Conservation (phyloP, 441 rosid genomes). For the Pelargonium exstipulatum region DNA sequence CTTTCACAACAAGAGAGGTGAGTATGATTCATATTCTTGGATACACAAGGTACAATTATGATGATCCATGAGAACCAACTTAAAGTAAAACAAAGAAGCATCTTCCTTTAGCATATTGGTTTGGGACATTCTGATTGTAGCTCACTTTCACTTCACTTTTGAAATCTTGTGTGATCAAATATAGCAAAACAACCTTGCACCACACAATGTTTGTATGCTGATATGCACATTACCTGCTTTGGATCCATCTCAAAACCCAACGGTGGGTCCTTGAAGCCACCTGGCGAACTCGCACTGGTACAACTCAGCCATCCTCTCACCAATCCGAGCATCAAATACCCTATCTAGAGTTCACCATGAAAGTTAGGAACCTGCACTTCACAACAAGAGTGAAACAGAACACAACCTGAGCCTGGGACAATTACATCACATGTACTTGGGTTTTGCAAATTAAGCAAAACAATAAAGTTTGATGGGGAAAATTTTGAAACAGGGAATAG, state of each 20-base stretch:
- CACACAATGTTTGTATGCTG: background rate
- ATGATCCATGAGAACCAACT: constrained; percentile 11
- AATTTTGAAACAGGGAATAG: constrained; percentile 13
- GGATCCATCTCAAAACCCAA: background rate
- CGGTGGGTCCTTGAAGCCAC: background rate
- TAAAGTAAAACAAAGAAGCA: constrained; percentile 22
- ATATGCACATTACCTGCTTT: background rate
- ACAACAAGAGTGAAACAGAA: background rate
- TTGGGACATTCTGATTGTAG: constrained; percentile 28
- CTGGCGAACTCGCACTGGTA: background rate
- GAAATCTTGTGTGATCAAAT: constrained; percentile 12
- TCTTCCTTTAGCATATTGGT: constrained; percentile 14
- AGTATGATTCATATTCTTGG: constrained; percentile 11
- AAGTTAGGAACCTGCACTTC: constrained; percentile 3
- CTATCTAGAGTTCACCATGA: background rate
- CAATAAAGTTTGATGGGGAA: background rate
- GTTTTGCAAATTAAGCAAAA: background rate
- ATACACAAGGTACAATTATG: constrained; percentile 8
- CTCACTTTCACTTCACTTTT: constrained; percentile 16
- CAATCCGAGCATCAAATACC: background rate
- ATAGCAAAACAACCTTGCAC: background rate
- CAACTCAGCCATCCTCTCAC: background rate
- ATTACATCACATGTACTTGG: background rate
- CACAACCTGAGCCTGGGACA: background rate
- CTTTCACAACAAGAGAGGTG: background rate